Evolutionary conservation across 1,284 basidiomycete species (phyloP).

Genomic region (Afroboletus lepidellus): DNA sequence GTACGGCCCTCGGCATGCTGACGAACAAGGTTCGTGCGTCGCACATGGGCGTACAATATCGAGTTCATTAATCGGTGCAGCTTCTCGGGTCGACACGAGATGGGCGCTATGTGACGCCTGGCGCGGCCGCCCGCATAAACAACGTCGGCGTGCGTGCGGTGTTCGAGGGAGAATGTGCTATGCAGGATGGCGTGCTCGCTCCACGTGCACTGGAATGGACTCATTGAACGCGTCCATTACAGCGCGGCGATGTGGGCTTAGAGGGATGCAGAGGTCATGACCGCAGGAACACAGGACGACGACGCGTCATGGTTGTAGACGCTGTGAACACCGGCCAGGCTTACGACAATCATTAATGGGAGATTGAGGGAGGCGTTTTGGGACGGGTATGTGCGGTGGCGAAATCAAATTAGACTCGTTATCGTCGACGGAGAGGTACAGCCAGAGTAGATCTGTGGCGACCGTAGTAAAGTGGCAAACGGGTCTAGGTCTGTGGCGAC

Average conservation of each 20-base stretch:
- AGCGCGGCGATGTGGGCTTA: slow-evolving; percentile 14
- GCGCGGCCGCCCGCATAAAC: slow-evolving; percentile 8
- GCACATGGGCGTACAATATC: background rate
- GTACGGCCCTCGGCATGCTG: slow-evolving; percentile 1
- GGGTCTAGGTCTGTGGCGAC: background rate
- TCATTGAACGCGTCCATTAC: background rate
- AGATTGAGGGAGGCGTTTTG: slow-evolving; percentile 16
- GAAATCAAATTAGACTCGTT: slow-evolving; percentile 12
- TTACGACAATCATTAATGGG: slow-evolving; percentile 25
- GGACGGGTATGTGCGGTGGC: slow-evolving; percentile 2
- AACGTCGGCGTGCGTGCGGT: background rate
- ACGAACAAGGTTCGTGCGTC: background rate
- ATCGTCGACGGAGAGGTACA: slow-evolving; percentile 4
- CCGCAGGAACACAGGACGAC: background rate
- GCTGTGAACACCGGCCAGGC: slow-evolving; percentile 16
- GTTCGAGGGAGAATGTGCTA: slow-evolving; percentile 5
- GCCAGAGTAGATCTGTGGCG: background rate
- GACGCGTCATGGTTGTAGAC: background rate
- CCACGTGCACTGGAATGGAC: slow-evolving; percentile 10
- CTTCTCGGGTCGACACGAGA: slow-evolving; percentile 6
- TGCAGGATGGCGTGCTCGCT: slow-evolving; percentile 1
- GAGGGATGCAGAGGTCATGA: slow-evolving; percentile 3
- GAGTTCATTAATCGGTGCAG: slow-evolving; percentile 17
- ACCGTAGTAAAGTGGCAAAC: too few species aligned
- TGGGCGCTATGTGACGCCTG: slow-evolving; percentile 14